These are phyloP conservation scores for Botryotinia calthae DNA, from an alignment of 2,329 filamentous ascomycete species.

Conservation along the genomic window DNA sequence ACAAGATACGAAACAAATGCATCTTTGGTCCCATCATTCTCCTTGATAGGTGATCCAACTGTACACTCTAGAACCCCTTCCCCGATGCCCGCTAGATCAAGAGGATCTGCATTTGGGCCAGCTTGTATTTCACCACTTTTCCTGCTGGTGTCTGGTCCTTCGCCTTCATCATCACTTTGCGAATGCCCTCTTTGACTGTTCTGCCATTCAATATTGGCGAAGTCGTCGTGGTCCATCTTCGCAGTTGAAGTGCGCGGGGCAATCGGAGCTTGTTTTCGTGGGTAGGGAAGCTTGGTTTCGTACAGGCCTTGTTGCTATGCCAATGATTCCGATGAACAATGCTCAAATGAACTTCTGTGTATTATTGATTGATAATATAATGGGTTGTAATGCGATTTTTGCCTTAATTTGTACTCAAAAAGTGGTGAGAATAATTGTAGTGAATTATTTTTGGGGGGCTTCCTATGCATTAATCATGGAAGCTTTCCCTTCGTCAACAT, in stretches of 20 bases:
- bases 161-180: slow-evolving; percentile 42
- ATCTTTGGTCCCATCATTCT: slow-evolving; percentile 95
- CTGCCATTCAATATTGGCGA: slow-evolving; percentile 78
- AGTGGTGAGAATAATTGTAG: slow-evolving; percentile 12
- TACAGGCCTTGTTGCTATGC: background rate
- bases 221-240: slow-evolving; percentile 57
- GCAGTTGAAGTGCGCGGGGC: slow-evolving; percentile 26
- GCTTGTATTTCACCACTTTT: slow-evolving; percentile 33
- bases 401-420: slow-evolving; percentile 16
- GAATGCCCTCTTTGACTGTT: slow-evolving; percentile 52
- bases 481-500: slow-evolving; percentile 6
- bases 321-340: background rate
- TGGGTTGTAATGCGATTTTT: slow-evolving; percentile 11
- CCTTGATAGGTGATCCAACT: slow-evolving; percentile 83
- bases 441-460: background rate
- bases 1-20: slow-evolving; percentile 95
- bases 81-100: slow-evolving; percentile 62
- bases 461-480: slow-evolving; percentile 1
- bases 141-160: slow-evolving; percentile 11
- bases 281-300: slow-evolving; percentile 3
- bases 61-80: slow-evolving; percentile 77
- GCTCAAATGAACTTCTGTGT: background rate
- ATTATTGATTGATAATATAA: background rate
- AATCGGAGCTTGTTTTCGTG: slow-evolving; percentile 9
- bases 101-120: slow-evolving; percentile 38